Conservation (phyloP, 2,329 filamentous ascomycete genomes). For the Colletotrichum destructivum region DNA sequence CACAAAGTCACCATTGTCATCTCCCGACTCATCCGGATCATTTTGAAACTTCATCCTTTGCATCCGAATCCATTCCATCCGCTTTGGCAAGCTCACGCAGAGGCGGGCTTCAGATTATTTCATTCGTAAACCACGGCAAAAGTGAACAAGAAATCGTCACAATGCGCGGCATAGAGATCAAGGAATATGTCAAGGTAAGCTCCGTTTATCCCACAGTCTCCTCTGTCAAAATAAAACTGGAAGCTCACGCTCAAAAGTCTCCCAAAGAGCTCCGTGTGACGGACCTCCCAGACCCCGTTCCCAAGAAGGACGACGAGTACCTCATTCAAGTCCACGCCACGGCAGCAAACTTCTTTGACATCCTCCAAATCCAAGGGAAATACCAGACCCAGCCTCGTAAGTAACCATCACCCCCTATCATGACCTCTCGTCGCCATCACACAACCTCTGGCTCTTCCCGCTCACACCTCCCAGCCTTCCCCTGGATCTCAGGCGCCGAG, state of each 20-base stretch:
- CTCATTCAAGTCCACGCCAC: conserved; percentile 88
- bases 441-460: background rate
- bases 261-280: conserved; percentile 84
- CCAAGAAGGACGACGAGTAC: conserved; percentile 81
- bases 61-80: background rate
- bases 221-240: background rate
- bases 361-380: conserved; percentile 94
- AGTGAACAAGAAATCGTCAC: conserved; percentile 47
- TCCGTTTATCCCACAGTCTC: background rate
- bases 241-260: conserved; percentile 63
- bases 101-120: background rate
- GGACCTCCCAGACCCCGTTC: conserved; percentile 81
- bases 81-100: background rate
- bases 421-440: background rate
- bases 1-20: background rate
- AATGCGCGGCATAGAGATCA: conserved; percentile 84
- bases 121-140: background rate
- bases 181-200: conserved; percentile 80
- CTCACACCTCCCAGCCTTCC: conserved; percentile 68
- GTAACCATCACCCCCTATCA: conserved; percentile 37
- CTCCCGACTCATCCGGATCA: background rate
- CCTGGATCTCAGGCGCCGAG: conserved; percentile 89
- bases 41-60: background rate
- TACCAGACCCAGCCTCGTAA: conserved; percentile 89
- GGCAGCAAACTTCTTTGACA: conserved; percentile 97